Evolutionary conservation across 2,329 filamentous ascomycete genomes (phyloP), one percentile per base, ranked within the genome.

Genomic region (Thelonectria blattea): DNA sequence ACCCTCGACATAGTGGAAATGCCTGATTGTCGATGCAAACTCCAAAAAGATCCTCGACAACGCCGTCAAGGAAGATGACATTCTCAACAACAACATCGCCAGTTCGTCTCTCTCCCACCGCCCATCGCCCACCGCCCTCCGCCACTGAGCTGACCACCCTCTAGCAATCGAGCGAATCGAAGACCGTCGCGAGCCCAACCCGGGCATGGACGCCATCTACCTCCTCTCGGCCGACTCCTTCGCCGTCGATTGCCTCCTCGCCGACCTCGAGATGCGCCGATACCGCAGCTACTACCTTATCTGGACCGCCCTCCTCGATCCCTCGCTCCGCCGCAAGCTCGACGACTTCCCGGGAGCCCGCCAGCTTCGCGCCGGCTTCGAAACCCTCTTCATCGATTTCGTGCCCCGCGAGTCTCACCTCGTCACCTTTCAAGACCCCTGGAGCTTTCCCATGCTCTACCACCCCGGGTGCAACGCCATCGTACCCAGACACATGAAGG

Each of bases 131-230:
- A 52, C 59, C 52, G 56, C 57, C 51, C 48, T 56, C 45, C 6
- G 39, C 55, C 27, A 34, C 55, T 58, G 45, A 64, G 49, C 59
- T 68, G 60, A 67, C 62, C 54, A 48, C 48, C 51, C 58, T 55
- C 54, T 76, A 96, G 93, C 97, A 78, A 94, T 99, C 76, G 94
- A 98, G 82, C 87, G 87, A 73, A 96, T 99, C 78, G 93, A 97
- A 81, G 88, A 95, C 64, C 88, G 88, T 70, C 88, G 95, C 73
- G 88, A 90, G 49, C 83, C 85, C 73, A 96, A 97, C 74, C 88
- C 89, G 57, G 90, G 92, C 69, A 97, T 96, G 88, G 95, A 98
- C 77, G 95, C 93, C 70, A 88, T 99, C 67, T 99, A 98, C 79
- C 83, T 99, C 62, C 84, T 99, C 58, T 91, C 93, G 0, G 91